These are phyloP conservation scores for Quercus suber DNA, from an alignment of 306 rosid genomes.

Conservation along the genomic window DNA sequence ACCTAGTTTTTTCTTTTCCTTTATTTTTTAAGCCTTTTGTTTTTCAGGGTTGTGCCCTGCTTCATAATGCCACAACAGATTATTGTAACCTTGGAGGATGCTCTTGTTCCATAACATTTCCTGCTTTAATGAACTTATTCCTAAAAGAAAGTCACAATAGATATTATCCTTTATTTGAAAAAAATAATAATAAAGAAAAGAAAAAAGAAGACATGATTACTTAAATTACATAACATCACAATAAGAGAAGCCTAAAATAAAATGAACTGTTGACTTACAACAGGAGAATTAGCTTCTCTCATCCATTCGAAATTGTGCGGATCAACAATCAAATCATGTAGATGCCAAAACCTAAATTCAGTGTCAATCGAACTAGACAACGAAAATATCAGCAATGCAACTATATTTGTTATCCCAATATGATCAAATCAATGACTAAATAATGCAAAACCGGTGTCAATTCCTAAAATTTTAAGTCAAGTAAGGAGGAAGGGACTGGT, in stretches of 20 bases:
- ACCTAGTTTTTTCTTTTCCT: too few relatives aligned
- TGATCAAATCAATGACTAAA: not conserved
- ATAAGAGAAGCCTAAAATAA: constrained; percentile 9
- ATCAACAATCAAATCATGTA: constrained; percentile 95
- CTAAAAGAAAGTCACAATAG: not conserved
- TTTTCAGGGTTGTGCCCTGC: too few relatives aligned
- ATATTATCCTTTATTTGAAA: not conserved
- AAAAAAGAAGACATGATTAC: too few relatives aligned
- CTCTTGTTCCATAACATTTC: too few relatives aligned
- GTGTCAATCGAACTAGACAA: constrained; percentile 5
- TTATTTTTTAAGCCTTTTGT: too few relatives aligned
- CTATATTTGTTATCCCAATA: not conserved
- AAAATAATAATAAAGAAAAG: not conserved
- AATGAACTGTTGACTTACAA: constrained; percentile 56
- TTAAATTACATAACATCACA: not conserved
- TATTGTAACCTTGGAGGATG: too few relatives aligned
- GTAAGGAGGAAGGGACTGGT: not conserved
- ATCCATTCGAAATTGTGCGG: constrained; percentile 95
- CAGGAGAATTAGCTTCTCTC: constrained; percentile 90
- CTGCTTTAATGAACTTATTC: too few relatives aligned
- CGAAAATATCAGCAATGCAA: not conserved
- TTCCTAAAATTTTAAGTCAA: not conserved
- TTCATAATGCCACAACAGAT: too few relatives aligned
- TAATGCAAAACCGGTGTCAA: not conserved
- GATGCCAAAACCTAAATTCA: not conserved